Evolutionary conservation across 345 rosid genomes (phyloP), one percentile per base, ranked within the genome.

Genomic region (Arabis alpina): DNA sequence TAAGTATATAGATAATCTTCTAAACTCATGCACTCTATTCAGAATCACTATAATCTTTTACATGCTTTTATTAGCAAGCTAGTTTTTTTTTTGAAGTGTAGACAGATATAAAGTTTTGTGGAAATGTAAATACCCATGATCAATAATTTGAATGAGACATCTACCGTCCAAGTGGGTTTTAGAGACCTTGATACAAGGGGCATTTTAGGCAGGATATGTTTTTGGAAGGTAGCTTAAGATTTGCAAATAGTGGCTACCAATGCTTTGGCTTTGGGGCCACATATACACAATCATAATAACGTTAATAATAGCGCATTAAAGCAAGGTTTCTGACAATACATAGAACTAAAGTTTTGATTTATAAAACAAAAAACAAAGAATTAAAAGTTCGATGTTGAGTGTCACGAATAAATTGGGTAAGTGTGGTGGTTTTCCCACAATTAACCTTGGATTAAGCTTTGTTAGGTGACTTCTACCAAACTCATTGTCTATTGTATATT

Each of bases 131-230:
- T n/a, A 53, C 36, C 45, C 51, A 74, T 61, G 57, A 67, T 42
- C 40, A 52, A 53, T 60, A 24, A 45, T 57, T 39, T 52, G 8
- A 75, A 54, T 68, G 69, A 53, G 74, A 75, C 78, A 2, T 61
- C 28, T 61, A 15, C 74, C 73, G 74, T 53, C 74, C 78, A 75
- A 75, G 73, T 66, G 79, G 79, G 70, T 23, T 64, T 19, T 47
- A 49, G 69, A 54, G 65, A 69, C 60, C 64, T 62, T 55, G 60
- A 54, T 47, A 61, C 74, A 62, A 48, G 16, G 77, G 74, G 65
- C 40, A 54, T 10, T 25, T 75, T 62, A 62, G 74, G 70, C 60
- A 48, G 12, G 53, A 62, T 54, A 27, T 69, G 16, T 57, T 48
- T 23, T 62, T 68, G 54, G 70, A 69, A 62, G 41, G 70, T 63